These are phyloP conservation scores for Candida bentonensis DNA, from an alignment of 805 yeast genomes.

Conservation along the genomic window DNA sequence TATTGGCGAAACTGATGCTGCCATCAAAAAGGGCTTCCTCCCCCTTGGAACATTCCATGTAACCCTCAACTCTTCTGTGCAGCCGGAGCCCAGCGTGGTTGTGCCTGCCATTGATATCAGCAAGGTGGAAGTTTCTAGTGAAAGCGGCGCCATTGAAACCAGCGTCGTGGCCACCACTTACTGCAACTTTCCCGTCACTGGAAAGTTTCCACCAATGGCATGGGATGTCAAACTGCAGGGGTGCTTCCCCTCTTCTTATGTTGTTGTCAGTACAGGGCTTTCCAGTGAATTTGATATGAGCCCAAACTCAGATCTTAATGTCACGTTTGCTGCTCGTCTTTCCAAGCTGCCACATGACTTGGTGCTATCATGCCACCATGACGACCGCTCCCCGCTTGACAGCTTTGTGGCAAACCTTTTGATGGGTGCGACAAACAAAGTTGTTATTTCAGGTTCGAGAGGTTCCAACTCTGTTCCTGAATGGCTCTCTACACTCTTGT, in stretches of 20 bases:
- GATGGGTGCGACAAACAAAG: conserved; percentile 11
- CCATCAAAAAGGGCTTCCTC: conserved; percentile 8
- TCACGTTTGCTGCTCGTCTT: conserved; percentile 9
- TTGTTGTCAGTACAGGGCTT: background rate
- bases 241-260: conserved; percentile 9
- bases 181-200: conserved; percentile 8
- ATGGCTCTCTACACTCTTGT: conserved; percentile 10
- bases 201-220: conserved; percentile 14
- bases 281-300: conserved; percentile 1
- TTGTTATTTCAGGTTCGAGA: conserved; percentile 12
- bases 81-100: conserved; percentile 1
- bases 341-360: conserved; percentile 12
- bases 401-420: conserved; percentile 14
- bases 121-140: conserved; percentile 3
- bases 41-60: conserved; percentile 7
- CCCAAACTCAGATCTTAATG: conserved; percentile 6
- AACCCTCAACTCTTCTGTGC: conserved; percentile 6
- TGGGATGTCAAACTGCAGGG: conserved; percentile 19
- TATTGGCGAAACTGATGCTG: conserved; percentile 4
- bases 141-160: background rate
- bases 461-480: conserved; percentile 5
- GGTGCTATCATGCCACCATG: conserved; percentile 12
- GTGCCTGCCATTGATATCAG: conserved; percentile 1
- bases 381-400: conserved; percentile 16
- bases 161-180: conserved; percentile 5